Base-by-base conservation (phyloP, 768 basidiomycete species). In the Suillus paluster region DNA sequence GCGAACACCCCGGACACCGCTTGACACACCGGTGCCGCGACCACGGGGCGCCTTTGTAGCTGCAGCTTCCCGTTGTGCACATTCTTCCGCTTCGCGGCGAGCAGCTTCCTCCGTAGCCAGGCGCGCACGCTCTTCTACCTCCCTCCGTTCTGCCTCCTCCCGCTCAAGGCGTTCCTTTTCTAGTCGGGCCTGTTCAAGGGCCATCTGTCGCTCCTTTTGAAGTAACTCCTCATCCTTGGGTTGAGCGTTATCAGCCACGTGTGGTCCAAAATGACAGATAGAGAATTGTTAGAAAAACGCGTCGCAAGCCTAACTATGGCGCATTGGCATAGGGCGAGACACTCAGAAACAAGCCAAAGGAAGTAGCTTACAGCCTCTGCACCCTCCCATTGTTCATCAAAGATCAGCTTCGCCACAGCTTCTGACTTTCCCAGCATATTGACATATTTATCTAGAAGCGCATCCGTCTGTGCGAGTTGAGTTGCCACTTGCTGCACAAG, bases 321-420 rank as follows among this genome's bases (percentile, higher is more conserved):
- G n/a, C n/a, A n/a, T n/a, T n/a, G n/a, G 44, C 38, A 30, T 2
- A 21, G 41, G 39, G 23, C 30, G 38, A 30, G 7, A 54, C 17
- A 39, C 8, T 12, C 19, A 10, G 38, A 55, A 38, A 38, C 3
- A 9, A 14, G 21, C 5, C 8, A 38, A 39, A 55, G 41, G 25
- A 41, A 49, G 49, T 34, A 78, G 11, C 86, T 77, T 69, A 91
- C 92, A 48, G 80, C 84, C 63, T 90, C 88, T 42, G 86, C 89
- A 2, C 92, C 92, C 58, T 83, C 77, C 90, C 90, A 94, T 61
- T 84, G 77, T 63, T 91, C 88, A 70, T 94, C 91, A 63, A 92
- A 86, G 19, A 94, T 85, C 61, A 93, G 73, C 34, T 83, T 83
- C 3, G 90, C 78, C 63, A 85, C 81, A 15, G 85, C 82, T 72